Percentiles rank a stretch among this genome's conserved stretches.
Evolutionary conservation across 106 monocot species (phyloP).

Genomic region (Iris macrosiphon): DNA sequence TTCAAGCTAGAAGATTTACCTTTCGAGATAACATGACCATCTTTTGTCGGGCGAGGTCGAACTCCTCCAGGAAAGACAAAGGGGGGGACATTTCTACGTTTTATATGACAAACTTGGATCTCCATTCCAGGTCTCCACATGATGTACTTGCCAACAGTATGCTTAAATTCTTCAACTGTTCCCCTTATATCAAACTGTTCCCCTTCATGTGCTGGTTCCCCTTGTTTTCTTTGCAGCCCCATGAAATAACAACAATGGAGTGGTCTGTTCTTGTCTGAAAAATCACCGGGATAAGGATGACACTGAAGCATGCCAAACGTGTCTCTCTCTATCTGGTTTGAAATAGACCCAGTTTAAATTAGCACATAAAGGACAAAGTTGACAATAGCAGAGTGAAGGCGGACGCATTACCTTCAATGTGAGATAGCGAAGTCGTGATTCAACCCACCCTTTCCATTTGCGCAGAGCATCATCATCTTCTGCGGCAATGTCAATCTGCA

Average conservation of each 20-base stretch:
- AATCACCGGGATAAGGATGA: slow-evolving; percentile 83
- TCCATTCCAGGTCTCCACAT: slow-evolving; percentile 80
- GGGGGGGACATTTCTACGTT: slow-evolving; percentile 52
- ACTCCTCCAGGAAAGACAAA: slow-evolving; percentile 90
- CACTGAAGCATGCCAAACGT: slow-evolving; percentile 86
- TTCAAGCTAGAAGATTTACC: slow-evolving; percentile 1
- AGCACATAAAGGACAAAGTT: no score
- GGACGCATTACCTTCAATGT: slow-evolving; percentile 85
- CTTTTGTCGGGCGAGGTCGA: slow-evolving; percentile 55
- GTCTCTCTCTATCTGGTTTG: slow-evolving; percentile 63
- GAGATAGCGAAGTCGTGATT: slow-evolving; percentile 85
- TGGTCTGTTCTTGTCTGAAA: slow-evolving; percentile 42
- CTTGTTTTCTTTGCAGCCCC: slow-evolving; percentile 83
- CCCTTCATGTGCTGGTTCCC: slow-evolving; percentile 40
- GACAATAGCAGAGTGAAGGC: no score
- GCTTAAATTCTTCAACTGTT: slow-evolving; percentile 78
- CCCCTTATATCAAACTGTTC: slow-evolving; percentile 77
- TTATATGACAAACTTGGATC: slow-evolving; percentile 76
- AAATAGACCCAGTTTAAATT: no score
- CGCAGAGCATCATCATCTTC: slow-evolving; percentile 80
- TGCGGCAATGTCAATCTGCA: slow-evolving; percentile 78
- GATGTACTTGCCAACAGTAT: slow-evolving; percentile 34
- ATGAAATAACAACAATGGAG: slow-evolving; percentile 75
- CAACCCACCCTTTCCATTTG: slow-evolving; percentile 97
- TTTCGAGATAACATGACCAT: slow-evolving; percentile 12